phyloP scores from a whole-genome alignment of 768 basidiomycete species.

The Phaffia tasmanica region DNA sequence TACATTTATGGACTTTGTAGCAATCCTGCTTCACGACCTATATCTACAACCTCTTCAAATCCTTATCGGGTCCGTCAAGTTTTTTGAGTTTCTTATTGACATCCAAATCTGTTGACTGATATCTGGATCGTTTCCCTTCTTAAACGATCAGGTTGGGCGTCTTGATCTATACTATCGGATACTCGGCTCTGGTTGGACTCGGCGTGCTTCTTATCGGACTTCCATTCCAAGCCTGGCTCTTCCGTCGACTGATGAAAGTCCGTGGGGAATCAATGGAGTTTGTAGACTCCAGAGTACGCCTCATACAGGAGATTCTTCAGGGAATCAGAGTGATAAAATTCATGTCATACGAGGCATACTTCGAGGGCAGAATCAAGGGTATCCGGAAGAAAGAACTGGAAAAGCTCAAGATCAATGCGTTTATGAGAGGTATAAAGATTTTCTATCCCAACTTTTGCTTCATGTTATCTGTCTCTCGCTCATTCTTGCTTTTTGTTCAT shows the following conservation, averaged over 20 bases:
- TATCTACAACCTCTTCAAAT: not conserved
- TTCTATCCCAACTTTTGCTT: conserved; percentile 28
- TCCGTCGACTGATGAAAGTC: conserved; percentile 44
- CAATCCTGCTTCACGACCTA: not conserved
- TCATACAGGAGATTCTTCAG: conserved; percentile 56
- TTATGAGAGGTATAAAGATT: conserved; percentile 31
- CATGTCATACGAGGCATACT: conserved; percentile 49
- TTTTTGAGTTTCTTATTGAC: conserved; percentile 31
- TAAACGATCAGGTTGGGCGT: conserved; percentile 53
- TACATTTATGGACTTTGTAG: conserved; percentile 46
- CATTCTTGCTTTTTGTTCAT: not conserved
- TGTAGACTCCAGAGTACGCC: conserved; percentile 55
- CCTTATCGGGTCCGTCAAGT: not conserved
- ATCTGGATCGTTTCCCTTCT: not conserved
- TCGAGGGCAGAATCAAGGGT: conserved; percentile 28
- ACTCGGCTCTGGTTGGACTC: conserved; percentile 58
- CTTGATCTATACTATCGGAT: conserved; percentile 57
- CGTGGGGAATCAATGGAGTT: conserved; percentile 42
- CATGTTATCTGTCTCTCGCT: not conserved
- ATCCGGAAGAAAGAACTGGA: conserved; percentile 31
- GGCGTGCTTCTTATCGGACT: conserved; percentile 50
- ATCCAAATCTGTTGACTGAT: conserved; percentile 40
- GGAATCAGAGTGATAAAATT: conserved; percentile 45
- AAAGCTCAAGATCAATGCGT: conserved; percentile 30
- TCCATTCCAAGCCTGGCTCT: conserved; percentile 51